phyloP scores from a whole-genome alignment of 2,329 filamentous ascomycete species.

The Remersonia thermophila region DNA sequence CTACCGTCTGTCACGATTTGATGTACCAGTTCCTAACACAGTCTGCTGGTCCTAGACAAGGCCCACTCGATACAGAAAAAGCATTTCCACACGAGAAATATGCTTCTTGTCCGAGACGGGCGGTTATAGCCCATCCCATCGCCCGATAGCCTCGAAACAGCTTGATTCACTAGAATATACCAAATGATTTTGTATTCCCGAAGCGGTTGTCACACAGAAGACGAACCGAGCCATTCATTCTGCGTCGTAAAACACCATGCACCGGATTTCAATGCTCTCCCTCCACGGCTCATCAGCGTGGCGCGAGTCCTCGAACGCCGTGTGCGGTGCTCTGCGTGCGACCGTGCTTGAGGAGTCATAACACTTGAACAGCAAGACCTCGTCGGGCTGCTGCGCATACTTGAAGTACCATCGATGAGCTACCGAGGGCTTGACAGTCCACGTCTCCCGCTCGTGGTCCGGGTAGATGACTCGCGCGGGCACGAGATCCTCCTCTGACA shows the following conservation, averaged over 20 bases:
- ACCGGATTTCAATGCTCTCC: slow-evolving; percentile 23
- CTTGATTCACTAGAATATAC: too few relatives aligned
- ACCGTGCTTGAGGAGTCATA: slow-evolving; percentile 39
- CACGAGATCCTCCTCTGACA: slow-evolving; percentile 28
- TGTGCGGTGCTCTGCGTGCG: slow-evolving; percentile 19
- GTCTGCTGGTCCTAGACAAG: too few relatives aligned
- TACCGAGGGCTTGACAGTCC: slow-evolving; percentile 21
- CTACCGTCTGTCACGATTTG: too few relatives aligned
- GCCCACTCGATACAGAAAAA: too few relatives aligned
- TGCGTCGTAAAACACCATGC: slow-evolving; percentile 20
- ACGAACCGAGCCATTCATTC: too few relatives aligned
- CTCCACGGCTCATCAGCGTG: slow-evolving; percentile 37
- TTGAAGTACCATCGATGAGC: slow-evolving; percentile 40
- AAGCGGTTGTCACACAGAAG: too few relatives aligned
- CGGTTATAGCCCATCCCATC: too few relatives aligned
- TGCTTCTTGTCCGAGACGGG: too few relatives aligned
- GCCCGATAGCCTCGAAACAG: too few relatives aligned
- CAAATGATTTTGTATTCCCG: too few relatives aligned
- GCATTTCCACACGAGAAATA: too few relatives aligned
- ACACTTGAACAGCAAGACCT: slow-evolving; percentile 49
- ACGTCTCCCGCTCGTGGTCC: slow-evolving; percentile 29
- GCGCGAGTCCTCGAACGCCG: slow-evolving; percentile 14
- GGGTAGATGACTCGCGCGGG: slow-evolving; percentile 28
- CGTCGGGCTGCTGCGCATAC: slow-evolving; percentile 35
- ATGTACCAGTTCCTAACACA: too few relatives aligned